These are phyloP conservation scores for Russula dissimulans DNA, from an alignment of 768 basidiomycete species.

Conservation along the genomic window DNA sequence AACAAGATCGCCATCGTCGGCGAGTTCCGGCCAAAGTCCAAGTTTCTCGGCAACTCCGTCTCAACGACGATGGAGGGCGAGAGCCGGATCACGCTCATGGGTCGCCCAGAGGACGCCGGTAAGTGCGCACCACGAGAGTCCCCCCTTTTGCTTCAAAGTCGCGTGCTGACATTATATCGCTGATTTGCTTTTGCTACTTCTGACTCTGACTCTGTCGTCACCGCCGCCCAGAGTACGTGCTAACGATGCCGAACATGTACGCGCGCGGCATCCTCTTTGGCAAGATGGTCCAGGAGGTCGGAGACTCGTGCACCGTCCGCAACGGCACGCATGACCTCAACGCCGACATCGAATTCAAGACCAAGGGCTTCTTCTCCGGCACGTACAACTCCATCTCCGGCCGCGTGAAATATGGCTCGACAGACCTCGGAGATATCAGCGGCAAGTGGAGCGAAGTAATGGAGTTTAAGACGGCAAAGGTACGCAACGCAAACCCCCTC, in stretches of 20 bases:
- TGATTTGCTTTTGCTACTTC: no score
- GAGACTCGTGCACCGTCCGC: conserved; percentile 78
- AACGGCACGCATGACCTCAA: conserved; percentile 66
- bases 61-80: conserved; percentile 96
- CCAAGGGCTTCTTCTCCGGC: conserved; percentile 97
- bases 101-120: conserved; percentile 82
- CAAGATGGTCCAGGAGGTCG: conserved; percentile 94
- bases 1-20: conserved; percentile 84
- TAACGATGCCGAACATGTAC: conserved; percentile 98
- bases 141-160: no score
- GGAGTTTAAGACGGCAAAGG: conserved; percentile 70
- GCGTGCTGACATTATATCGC: no score
- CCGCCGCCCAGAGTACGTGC: conserved; percentile 54
- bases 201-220: background rate
- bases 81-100: conserved; percentile 77
- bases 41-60: conserved; percentile 94
- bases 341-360: conserved; percentile 94
- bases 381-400: conserved; percentile 89
- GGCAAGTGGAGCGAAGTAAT: conserved; percentile 90
- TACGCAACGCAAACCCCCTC: conserved; percentile 24
- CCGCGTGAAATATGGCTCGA: conserved; percentile 52
- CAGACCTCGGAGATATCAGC: conserved; percentile 74
- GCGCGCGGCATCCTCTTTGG: conserved; percentile 81
- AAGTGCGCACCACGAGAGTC: background rate
- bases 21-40: conserved; percentile 90